These are phyloP conservation scores for Hanseniaspora clermontiae DNA, from an alignment of 805 yeast species.

Conservation along the genomic window DNA sequence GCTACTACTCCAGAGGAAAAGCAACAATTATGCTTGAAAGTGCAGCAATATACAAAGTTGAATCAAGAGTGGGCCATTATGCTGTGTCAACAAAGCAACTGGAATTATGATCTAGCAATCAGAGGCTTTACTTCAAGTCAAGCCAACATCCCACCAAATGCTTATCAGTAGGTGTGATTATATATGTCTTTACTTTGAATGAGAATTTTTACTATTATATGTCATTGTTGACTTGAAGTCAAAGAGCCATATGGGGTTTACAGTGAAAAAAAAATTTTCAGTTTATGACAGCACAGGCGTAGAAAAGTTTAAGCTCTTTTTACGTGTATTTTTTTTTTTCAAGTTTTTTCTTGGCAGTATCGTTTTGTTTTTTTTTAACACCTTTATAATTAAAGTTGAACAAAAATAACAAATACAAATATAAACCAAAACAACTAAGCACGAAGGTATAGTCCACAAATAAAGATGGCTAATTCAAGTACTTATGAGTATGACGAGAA, in stretches of 20 bases:
- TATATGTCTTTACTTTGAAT: too few species aligned
- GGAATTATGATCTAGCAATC: slow-evolving; percentile 63
- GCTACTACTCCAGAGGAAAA: slow-evolving; percentile 42
- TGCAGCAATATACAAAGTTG: slow-evolving; percentile 61
- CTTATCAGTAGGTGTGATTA: slow-evolving; percentile 20
- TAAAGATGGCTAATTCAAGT: slow-evolving; percentile 3
- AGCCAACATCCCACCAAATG: slow-evolving; percentile 47
- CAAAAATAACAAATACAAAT: too few species aligned
- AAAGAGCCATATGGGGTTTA: neutral
- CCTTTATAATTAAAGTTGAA: neutral
- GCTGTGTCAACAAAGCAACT: slow-evolving; percentile 77
- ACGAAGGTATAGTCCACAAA: neutral
- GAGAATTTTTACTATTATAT: too few species aligned
- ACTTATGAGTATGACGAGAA: slow-evolving; percentile 60
- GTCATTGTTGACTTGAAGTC: neutral
- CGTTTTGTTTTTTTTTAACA: neutral
- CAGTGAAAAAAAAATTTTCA: neutral
- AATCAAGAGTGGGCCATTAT: slow-evolving; percentile 68
- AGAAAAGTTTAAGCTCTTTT: neutral
- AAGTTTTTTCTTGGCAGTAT: neutral
- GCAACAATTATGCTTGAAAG: slow-evolving; percentile 48
- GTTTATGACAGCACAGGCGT: neutral
- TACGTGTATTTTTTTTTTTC: neutral
- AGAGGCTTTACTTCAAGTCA: slow-evolving; percentile 58
- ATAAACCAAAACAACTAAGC: neutral